These are phyloP conservation scores for Chalciporus sphaerocephalus DNA, from an alignment of 768 basidiomycete genomes.

Conservation along the genomic window DNA sequence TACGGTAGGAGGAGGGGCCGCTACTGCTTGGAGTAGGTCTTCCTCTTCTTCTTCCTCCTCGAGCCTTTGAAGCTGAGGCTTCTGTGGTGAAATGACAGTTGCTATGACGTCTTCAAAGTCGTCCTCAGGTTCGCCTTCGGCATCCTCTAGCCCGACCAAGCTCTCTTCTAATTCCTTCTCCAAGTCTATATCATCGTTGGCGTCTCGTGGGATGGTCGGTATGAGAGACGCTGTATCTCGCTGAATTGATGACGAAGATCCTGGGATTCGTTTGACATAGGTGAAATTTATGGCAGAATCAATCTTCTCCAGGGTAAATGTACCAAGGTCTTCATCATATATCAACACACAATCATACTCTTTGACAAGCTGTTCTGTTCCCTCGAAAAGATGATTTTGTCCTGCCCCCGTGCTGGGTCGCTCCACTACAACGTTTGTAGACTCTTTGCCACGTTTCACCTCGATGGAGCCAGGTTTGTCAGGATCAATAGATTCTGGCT, in stretches of 20 bases:
- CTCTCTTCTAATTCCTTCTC: slow-evolving; percentile 28
- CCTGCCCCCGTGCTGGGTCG: slow-evolving; percentile 58
- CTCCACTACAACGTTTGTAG: slow-evolving; percentile 54
- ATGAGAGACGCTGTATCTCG: slow-evolving; percentile 19
- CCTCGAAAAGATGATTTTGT: slow-evolving; percentile 54
- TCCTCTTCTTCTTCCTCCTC: slow-evolving; percentile 26
- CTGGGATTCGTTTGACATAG: slow-evolving; percentile 44
- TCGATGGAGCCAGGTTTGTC: slow-evolving; percentile 63
- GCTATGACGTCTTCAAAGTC: slow-evolving; percentile 42
- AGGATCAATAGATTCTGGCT: slow-evolving; percentile 64
- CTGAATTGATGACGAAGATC: slow-evolving; percentile 18
- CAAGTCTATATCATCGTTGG: slow-evolving; percentile 27
- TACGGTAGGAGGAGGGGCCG: slow-evolving; percentile 18
- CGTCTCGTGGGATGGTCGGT: slow-evolving; percentile 18
- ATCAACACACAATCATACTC: slow-evolving; percentile 76
- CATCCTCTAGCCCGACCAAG: slow-evolving; percentile 31
- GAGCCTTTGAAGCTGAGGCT: slow-evolving; percentile 30
- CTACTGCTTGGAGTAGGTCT: slow-evolving; percentile 27
- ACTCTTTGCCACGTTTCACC: slow-evolving; percentile 50
- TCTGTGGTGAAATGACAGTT: slow-evolving; percentile 19
- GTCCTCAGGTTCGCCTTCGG: slow-evolving; percentile 40
- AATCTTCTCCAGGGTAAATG: slow-evolving; percentile 70
- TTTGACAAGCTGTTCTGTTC: slow-evolving; percentile 54
- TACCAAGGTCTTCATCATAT: slow-evolving; percentile 69
- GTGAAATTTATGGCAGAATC: slow-evolving; percentile 59